Percentiles rank a stretch among this genome's conserved stretches.
phyloP scores from a whole-genome alignment of 1,284 basidiomycete genomes.

The Ustilago loliicola region DNA sequence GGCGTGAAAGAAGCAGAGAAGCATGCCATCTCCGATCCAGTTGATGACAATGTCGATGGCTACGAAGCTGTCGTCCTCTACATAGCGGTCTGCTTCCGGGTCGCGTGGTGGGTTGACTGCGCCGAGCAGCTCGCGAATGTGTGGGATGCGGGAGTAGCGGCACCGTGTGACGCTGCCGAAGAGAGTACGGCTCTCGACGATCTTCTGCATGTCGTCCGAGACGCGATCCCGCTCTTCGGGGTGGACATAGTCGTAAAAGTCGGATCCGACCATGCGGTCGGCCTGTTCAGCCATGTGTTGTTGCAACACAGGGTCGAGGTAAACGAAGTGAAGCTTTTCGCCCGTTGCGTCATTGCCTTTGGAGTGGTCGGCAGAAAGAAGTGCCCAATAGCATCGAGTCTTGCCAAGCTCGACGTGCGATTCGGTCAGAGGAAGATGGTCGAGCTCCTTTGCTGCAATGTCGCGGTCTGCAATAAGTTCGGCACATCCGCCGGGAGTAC shows the following conservation, averaged over 20 bases:
- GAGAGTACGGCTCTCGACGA: slow-evolving; percentile 82
- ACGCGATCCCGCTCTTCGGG: slow-evolving; percentile 79
- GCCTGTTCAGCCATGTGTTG: slow-evolving; percentile 82
- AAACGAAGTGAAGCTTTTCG: slow-evolving; percentile 82
- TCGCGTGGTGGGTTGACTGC: slow-evolving; percentile 70
- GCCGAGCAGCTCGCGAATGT: slow-evolving; percentile 73
- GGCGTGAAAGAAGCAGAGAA: slow-evolving; percentile 95
- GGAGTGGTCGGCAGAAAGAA: slow-evolving; percentile 47
- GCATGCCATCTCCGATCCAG: slow-evolving; percentile 89
- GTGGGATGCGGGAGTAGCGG: slow-evolving; percentile 72
- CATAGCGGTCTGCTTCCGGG: slow-evolving; percentile 78
- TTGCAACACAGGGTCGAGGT: slow-evolving; percentile 87
- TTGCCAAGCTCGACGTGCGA: slow-evolving; percentile 40
- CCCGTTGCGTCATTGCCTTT: slow-evolving; percentile 26
- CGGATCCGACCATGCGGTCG: slow-evolving; percentile 78
- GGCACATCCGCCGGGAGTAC: slow-evolving; percentile 26
- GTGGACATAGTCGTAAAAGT: slow-evolving; percentile 87
- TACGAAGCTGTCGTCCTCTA: slow-evolving; percentile 84
- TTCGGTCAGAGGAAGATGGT: slow-evolving; percentile 18
- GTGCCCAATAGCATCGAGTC: slow-evolving; percentile 58
- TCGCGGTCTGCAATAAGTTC: slow-evolving; percentile 9
- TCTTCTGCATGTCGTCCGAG: slow-evolving; percentile 78
- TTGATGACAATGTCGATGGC: slow-evolving; percentile 93
- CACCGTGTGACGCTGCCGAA: slow-evolving; percentile 92
- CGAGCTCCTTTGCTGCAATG: background rate